These are phyloP conservation scores for Lithocarpus polystachyus DNA, from an alignment of 306 rosid genomes.

Conservation along the genomic window DNA sequence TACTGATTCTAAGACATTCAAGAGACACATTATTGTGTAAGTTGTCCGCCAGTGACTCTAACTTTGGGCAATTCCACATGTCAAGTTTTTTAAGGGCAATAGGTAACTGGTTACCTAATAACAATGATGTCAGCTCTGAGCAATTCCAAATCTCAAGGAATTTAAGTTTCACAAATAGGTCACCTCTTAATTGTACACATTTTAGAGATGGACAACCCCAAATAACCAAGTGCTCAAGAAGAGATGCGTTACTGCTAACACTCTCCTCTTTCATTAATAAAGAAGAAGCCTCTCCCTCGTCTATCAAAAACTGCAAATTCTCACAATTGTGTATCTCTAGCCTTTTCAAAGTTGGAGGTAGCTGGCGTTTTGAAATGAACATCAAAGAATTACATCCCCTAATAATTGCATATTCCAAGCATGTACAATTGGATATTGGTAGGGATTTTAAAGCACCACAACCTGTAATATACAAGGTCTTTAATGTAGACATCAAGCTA, in stretches of 20 bases:
- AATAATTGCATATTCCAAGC: background rate
- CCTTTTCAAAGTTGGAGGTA: constrained; percentile 5
- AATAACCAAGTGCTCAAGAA: background rate
- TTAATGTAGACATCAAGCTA: too few species aligned
- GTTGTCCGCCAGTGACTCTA: constrained; percentile 4
- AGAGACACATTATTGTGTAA: background rate
- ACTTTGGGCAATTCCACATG: background rate
- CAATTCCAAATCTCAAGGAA: rapidly evolving
- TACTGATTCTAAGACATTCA: background rate
- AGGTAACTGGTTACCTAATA: constrained; percentile 6
- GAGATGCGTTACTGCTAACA: background rate
- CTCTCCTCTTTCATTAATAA: background rate
- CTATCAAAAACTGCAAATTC: background rate
- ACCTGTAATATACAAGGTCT: too few species aligned
- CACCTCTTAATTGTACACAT: background rate
- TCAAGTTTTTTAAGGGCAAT: background rate
- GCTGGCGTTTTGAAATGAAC: background rate
- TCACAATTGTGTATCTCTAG: rapidly evolving
- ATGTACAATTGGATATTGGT: background rate
- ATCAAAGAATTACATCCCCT: background rate
- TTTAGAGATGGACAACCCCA: rapidly evolving
- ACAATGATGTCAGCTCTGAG: background rate
- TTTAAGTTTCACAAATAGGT: too few species aligned
- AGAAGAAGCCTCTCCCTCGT: background rate
- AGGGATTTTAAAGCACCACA: background rate